Evolutionary conservation across 1,284 basidiomycete genomes (phyloP).

Genomic region (Apiotrichum sp.): DNA sequence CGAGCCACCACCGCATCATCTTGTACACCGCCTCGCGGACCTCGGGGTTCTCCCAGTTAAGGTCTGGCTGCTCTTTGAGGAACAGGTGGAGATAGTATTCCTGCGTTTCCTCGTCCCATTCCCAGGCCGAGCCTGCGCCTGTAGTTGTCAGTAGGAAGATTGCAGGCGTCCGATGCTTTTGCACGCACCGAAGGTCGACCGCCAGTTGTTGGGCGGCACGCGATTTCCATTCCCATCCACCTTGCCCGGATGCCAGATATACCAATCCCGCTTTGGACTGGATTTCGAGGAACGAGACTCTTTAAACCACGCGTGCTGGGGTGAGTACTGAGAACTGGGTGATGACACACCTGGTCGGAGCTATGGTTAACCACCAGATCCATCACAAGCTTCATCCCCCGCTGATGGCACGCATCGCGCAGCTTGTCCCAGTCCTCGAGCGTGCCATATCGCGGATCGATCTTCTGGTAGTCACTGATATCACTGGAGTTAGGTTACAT

Average conservation of each 20-base stretch:
- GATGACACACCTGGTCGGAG: slow-evolving; percentile 25
- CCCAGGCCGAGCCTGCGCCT: slow-evolving; percentile 42
- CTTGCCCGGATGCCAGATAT: slow-evolving; percentile 46
- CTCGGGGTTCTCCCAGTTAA: slow-evolving; percentile 46
- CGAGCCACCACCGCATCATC: slow-evolving; percentile 50
- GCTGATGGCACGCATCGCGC: slow-evolving; percentile 37
- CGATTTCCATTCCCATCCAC: slow-evolving; percentile 35
- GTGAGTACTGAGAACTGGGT: slow-evolving; percentile 14
- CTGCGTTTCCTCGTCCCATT: slow-evolving; percentile 47
- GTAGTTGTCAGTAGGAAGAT: too few relatives aligned
- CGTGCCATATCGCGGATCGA: slow-evolving; percentile 48
- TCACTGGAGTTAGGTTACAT: slow-evolving; percentile 9
- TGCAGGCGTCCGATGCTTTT: too few relatives aligned
- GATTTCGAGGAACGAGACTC: slow-evolving; percentile 43
- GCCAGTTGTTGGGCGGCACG: slow-evolving; percentile 50
- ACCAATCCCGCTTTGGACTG: slow-evolving; percentile 50
- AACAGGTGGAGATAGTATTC: slow-evolving; percentile 50
- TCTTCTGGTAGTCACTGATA: slow-evolving; percentile 46
- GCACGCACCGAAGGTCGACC: slow-evolving; percentile 41
- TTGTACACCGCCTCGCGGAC: slow-evolving; percentile 42
- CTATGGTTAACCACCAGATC: slow-evolving; percentile 50
- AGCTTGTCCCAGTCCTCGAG: slow-evolving; percentile 47
- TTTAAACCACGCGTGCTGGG: slow-evolving; percentile 19
- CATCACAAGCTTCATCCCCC: slow-evolving; percentile 47
- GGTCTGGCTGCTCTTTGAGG: slow-evolving; percentile 35